phyloP scores from a whole-genome alignment of 192 early-diverging fungal genomes.

The Coemansia sp. region DNA sequence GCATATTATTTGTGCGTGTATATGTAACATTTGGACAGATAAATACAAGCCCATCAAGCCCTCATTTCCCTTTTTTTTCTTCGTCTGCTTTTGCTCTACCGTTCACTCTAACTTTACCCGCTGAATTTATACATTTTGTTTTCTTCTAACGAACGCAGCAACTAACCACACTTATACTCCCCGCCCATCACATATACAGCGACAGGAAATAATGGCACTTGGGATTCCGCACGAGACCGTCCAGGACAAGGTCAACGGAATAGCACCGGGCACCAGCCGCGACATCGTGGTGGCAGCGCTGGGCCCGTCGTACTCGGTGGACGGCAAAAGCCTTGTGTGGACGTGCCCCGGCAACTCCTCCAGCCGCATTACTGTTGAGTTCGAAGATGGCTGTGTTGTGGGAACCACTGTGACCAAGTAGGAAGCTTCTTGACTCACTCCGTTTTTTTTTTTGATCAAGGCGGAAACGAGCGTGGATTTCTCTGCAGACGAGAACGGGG shows the following conservation, averaged over 20 bases:
- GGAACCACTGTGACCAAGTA: background rate
- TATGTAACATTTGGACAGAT: too few relatives aligned
- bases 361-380: slow-evolving; percentile 12
- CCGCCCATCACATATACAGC: background rate
- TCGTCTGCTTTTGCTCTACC: too few relatives aligned
- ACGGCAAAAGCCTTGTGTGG: slow-evolving; percentile 10
- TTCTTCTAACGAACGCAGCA: too few relatives aligned
- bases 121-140: too few relatives aligned
- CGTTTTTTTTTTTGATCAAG: background rate
- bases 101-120: too few relatives aligned
- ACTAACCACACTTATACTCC: too few relatives aligned
- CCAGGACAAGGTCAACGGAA: slow-evolving; percentile 7
- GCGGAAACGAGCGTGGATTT: too few relatives aligned
- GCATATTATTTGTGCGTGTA: too few relatives aligned
- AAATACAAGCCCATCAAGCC: too few relatives aligned
- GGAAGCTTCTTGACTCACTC: too few relatives aligned
- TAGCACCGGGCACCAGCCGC: slow-evolving; percentile 12
- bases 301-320: slow-evolving; percentile 1
- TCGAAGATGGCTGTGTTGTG: slow-evolving; percentile 3
- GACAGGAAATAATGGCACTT: background rate
- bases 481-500: too few relatives aligned
- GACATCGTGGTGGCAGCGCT: slow-evolving; percentile 9
- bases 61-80: too few relatives aligned
- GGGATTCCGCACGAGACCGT: slow-evolving; percentile 5
- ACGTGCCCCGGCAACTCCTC: slow-evolving; percentile 15